Conservation (phyloP, 2,329 filamentous ascomycete genomes). For the Diaporthe citrichinensis region DNA sequence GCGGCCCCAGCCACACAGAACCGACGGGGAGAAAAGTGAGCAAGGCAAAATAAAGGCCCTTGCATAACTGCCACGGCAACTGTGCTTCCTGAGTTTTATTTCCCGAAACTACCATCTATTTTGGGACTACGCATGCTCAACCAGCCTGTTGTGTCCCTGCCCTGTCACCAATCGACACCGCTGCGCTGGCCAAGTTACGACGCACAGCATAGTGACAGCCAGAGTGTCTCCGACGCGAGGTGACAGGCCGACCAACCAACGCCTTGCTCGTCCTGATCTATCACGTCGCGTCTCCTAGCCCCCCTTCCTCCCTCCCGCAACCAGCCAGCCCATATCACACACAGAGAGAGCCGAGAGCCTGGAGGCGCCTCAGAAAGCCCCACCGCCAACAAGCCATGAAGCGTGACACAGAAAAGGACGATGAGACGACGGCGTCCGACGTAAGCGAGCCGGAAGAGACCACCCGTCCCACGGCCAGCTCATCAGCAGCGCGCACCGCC, state of each 20-base stretch:
- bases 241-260: background rate
- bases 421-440: conserved; percentile 30
- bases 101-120: conserved; percentile 15
- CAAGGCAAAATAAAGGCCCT: background rate
- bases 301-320: no score
- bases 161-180: background rate
- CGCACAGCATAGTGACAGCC: conserved; percentile 21
- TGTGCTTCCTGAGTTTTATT: background rate
- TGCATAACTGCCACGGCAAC: background rate
- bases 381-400: conserved; percentile 1
- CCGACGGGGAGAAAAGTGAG: background rate
- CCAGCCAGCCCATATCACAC: no score
- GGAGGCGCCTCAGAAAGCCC: background rate
- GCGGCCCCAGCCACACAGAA: background rate
- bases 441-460: conserved; percentile 33
- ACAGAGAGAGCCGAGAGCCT: no score
- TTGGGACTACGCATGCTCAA: background rate
- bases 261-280: conserved; percentile 6
- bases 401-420: conserved; percentile 31
- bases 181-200: conserved; percentile 16
- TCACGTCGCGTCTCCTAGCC: conserved; percentile 3
- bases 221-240: background rate
- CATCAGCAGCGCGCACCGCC: background rate
- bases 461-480: conserved; percentile 37
- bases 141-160: background rate